Evolutionary conservation across 1,139 yeast genomes (phyloP).

Genomic region (Candida neerlandica): DNA sequence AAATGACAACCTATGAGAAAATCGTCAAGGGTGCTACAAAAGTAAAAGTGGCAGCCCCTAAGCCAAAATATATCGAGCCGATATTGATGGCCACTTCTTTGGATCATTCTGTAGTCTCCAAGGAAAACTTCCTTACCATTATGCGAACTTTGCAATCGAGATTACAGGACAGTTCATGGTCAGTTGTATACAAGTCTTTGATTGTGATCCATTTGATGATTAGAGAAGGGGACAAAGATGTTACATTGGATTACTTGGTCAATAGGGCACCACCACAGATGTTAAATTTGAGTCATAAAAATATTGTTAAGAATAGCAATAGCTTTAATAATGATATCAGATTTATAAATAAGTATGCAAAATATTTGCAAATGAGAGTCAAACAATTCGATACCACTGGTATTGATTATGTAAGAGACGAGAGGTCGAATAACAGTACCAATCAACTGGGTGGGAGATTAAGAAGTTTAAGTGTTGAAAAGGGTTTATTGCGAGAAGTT

Average conservation of each 20-base stretch:
- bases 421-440: conserved; percentile 48
- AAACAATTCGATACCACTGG: conserved; percentile 65
- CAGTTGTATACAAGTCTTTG: conserved; percentile 82
- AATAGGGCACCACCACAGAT: conserved; percentile 51
- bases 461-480: conserved; percentile 67
- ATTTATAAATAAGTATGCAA: conserved; percentile 67
- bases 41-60: conserved; percentile 90
- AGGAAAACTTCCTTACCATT: conserved; percentile 67
- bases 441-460: conserved; percentile 64
- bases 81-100: conserved; percentile 73
- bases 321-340: conserved; percentile 56
- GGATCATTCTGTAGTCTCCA: conserved; percentile 44
- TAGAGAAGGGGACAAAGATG: conserved; percentile 82
- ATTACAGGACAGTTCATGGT: conserved; percentile 82
- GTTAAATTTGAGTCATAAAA: conserved; percentile 49
- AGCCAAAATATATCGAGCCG: conserved; percentile 93
- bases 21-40: conserved; percentile 54
- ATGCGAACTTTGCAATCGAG: conserved; percentile 64
- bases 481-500: conserved; percentile 79
- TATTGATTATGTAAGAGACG: conserved; percentile 80
- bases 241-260: conserved; percentile 65
- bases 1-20: conserved; percentile 50
- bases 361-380: conserved; percentile 69
- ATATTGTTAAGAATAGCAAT: conserved; percentile 27
- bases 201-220: conserved; percentile 89